Evolutionary conservation across 1,284 basidiomycete species (phyloP), one percentile per base, ranked within the genome.

Genomic region (Irpex lacteus): DNA sequence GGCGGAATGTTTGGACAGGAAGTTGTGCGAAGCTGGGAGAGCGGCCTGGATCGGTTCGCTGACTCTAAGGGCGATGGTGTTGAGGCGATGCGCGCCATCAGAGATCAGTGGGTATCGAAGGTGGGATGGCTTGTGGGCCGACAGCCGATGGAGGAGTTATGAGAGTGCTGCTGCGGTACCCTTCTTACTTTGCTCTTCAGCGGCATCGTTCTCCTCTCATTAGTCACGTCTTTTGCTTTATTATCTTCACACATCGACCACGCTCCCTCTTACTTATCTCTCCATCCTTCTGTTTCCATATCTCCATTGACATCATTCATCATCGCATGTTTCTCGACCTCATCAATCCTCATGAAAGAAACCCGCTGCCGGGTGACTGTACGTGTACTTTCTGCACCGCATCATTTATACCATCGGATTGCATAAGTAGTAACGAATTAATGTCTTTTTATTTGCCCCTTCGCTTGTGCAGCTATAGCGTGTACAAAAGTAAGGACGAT

Each of bases 121-220:
- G 90, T 91, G 15, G 91, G 91, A 1, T 94, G 92, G 91, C 72
- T 93, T 49, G 86, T 91, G 11, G 86, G 89, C 4, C 82, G 89
- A 47, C 76, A 81, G 54, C 80, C 83, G 36, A 78, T 90, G 87
- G 85, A 87, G 64, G 85, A 85, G 70, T 73, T 80, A 65, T 72
- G 52, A 62, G 15, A 18, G 37, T 32, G 15, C 32, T 26, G n/a
- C 26, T 26, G 26, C 26, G 26, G 26, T 26, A 26, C 26, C 26
- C 26, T 26, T 59, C 19, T n/a, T 21, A 32, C n/a, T 59, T 59
- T 59, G 37, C 36, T 26, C 9, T 38, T 36, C 13, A n/a, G 49
- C 19, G 34, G 13, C 26, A 56, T 19, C 26, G 34, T 9, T 56
- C 54, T 56, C 15, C 8, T 9, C 7, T 36, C n/a, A 13, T 26